These are phyloP conservation scores for Candida jianshihensis DNA, from an alignment of 805 yeast genomes.

Conservation along the genomic window DNA sequence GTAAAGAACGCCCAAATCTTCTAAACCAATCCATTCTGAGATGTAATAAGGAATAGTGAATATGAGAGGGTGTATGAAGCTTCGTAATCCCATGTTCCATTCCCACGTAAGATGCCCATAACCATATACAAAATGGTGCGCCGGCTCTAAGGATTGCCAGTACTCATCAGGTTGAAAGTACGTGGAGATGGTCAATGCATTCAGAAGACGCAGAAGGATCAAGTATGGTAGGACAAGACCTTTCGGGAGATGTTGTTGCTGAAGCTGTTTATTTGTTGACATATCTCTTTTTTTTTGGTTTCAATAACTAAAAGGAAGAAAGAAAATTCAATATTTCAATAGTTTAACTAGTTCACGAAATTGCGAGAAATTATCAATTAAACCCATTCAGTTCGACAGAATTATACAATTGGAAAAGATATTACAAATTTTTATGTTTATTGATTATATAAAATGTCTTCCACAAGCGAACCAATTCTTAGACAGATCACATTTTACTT, in stretches of 20 bases:
- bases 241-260: conserved; percentile 12
- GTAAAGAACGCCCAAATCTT: conserved; percentile 33
- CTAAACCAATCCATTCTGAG: conserved; percentile 26
- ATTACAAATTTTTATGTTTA: background rate
- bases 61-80: conserved; percentile 72
- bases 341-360: no score
- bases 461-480: conserved; percentile 26
- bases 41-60: conserved; percentile 43
- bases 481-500: background rate
- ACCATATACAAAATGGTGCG: conserved; percentile 66
- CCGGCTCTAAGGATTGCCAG: conserved; percentile 91
- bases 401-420: background rate
- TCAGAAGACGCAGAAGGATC: conserved; percentile 43
- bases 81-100: conserved; percentile 71
- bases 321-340: background rate
- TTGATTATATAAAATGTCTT: conserved; percentile 9
- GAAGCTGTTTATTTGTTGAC: background rate
- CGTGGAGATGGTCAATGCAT: conserved; percentile 59
- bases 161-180: conserved; percentile 96
- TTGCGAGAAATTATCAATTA: no score
- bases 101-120: conserved; percentile 93
- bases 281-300: background rate
- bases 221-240: conserved; percentile 23
- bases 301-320: background rate
- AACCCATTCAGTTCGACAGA: no score